These are phyloP conservation scores for Berkeleyomyces basicola DNA, from an alignment of 2,329 filamentous ascomycete species.

Conservation along the genomic window DNA sequence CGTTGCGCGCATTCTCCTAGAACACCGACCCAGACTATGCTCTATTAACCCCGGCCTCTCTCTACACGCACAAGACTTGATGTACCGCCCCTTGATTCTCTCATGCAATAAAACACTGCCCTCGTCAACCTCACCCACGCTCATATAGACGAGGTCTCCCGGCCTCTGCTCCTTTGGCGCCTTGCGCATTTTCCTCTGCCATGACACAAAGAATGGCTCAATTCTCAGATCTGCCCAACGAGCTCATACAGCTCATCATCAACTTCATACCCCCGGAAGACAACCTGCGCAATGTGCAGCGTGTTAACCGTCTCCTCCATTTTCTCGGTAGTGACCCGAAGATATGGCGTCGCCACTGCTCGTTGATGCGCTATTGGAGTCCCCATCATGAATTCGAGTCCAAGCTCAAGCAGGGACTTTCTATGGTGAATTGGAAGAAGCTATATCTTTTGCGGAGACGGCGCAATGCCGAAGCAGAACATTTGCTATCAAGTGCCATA, in stretches of 20 bases:
- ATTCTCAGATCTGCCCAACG: slow-evolving; percentile 47
- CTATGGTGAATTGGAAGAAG: slow-evolving; percentile 55
- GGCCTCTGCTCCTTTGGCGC: neutral
- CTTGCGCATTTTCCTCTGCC: neutral
- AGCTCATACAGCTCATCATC: slow-evolving; percentile 70
- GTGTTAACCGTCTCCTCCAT: slow-evolving; percentile 46
- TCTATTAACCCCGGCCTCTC: neutral
- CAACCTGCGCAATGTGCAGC: slow-evolving; percentile 30
- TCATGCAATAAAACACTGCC: neutral
- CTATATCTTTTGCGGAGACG: slow-evolving; percentile 42
- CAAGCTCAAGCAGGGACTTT: slow-evolving; percentile 36
- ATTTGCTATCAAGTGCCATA: slow-evolving; percentile 51
- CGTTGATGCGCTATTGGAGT: slow-evolving; percentile 60
- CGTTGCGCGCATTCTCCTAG: neutral
- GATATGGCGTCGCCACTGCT: slow-evolving; percentile 68
- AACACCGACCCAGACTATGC: neutral
- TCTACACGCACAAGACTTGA: neutral
- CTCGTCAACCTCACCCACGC: neutral
- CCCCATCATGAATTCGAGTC: slow-evolving; percentile 40
- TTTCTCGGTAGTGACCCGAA: slow-evolving; percentile 52
- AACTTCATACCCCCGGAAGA: slow-evolving; percentile 42
- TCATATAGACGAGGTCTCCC: neutral
- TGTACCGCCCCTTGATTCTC: neutral
- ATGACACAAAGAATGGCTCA: neutral
- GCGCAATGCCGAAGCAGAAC: slow-evolving; percentile 34